phyloP scores from a whole-genome alignment of 2,329 filamentous ascomycete genomes.

The Bipolaris gigantea region DNA sequence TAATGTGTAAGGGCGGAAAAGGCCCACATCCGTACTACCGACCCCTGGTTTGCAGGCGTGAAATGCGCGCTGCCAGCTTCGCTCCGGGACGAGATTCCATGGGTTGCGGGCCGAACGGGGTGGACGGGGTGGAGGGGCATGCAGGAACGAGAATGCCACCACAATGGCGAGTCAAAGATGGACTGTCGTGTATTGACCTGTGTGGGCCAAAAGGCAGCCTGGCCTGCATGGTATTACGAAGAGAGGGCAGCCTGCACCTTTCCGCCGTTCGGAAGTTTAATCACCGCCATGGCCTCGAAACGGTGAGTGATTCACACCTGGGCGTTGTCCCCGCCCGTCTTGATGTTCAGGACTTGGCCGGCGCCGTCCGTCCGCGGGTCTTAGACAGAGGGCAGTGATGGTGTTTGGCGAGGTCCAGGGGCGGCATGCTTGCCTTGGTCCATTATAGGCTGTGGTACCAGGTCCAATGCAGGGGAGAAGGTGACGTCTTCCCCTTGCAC shows the following conservation, averaged over 20 bases:
- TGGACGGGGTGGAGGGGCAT: slow-evolving; percentile 12
- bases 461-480: slow-evolving; percentile 14
- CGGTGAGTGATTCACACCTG: slow-evolving; percentile 19
- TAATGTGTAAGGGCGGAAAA: slow-evolving; percentile 15
- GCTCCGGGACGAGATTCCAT: slow-evolving; percentile 12
- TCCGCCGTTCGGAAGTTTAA: slow-evolving; percentile 1
- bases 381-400: slow-evolving; percentile 5
- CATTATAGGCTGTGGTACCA: slow-evolving; percentile 9
- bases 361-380: slow-evolving; percentile 6
- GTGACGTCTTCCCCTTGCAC: slow-evolving; percentile 13
- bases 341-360: not conserved
- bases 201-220: slow-evolving; percentile 5
- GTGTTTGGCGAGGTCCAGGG: slow-evolving; percentile 3
- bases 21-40: slow-evolving; percentile 16
- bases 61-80: slow-evolving; percentile 21
- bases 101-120: slow-evolving; percentile 8
- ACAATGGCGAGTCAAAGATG: slow-evolving; percentile 1
- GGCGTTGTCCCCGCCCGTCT: not conserved
- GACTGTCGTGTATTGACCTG: not conserved
- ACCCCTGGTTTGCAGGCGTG: slow-evolving; percentile 14
- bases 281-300: slow-evolving; percentile 15
- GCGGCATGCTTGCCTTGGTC: not conserved
- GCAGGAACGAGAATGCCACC: slow-evolving; percentile 18
- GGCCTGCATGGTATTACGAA: not conserved
- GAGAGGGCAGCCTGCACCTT: not conserved